These are phyloP conservation scores for Solanum rostratum DNA, from an alignment of 257 asterid genomes.

Conservation along the genomic window DNA sequence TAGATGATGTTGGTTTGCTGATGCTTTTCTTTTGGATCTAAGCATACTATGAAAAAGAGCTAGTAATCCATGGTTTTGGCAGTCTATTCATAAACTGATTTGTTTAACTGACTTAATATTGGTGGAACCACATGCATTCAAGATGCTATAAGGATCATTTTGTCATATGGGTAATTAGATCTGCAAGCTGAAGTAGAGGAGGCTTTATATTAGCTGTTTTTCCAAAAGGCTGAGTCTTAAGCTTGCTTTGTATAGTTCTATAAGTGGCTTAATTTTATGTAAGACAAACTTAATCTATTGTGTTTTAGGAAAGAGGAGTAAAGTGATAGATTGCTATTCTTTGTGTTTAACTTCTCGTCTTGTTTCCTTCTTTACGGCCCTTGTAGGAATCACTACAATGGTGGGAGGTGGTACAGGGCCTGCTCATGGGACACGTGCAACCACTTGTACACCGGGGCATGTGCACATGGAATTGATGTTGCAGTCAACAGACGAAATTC, in stretches of 20 bases:
- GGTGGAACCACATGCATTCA: background rate
- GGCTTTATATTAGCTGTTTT: background rate
- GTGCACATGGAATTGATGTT: constrained; percentile 83
- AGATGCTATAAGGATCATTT: background rate
- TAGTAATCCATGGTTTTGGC: background rate
- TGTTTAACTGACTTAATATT: background rate
- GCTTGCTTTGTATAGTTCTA: background rate
- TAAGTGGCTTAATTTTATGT: background rate
- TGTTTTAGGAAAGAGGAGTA: background rate
- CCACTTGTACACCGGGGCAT: constrained; percentile 92
- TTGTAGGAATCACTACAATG: constrained; percentile 73
- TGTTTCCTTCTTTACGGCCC: background rate
- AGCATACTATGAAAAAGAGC: background rate
- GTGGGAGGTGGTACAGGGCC: constrained; percentile 99
- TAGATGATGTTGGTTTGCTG: background rate
- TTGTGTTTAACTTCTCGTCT: background rate
- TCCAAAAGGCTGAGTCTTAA: background rate
- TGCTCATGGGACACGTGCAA: constrained; percentile 93
- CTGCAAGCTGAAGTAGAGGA: background rate
- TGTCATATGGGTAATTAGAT: background rate
- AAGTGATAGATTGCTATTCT: background rate
- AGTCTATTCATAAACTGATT: background rate
- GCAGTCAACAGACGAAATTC: constrained; percentile 84
- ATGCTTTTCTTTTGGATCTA: background rate
- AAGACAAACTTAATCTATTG: background rate